Conservation (phyloP, 495 filamentous ascomycete genomes). For the Neurospora sp. region DNA sequence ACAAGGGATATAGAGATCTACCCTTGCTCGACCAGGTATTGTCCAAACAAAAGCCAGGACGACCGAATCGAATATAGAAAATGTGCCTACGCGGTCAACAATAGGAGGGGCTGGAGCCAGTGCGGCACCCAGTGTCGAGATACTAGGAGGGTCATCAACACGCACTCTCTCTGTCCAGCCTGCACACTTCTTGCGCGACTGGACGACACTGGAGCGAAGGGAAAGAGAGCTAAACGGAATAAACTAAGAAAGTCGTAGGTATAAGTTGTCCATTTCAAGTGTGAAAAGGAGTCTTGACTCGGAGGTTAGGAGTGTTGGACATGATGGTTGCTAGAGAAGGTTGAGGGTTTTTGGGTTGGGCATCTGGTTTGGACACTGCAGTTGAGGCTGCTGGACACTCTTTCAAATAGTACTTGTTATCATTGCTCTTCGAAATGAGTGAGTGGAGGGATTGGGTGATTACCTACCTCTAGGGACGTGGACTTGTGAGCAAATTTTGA, state of each 20-base stretch:
- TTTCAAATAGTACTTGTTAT: background rate
- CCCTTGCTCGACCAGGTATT: background rate
- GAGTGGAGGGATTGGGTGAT: background rate
- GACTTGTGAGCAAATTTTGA: no score
- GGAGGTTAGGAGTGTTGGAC: background rate
- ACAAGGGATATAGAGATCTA: background rate
- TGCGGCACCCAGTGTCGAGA: background rate
- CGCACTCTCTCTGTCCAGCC: background rate
- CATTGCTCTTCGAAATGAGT: background rate
- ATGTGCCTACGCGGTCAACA: background rate
- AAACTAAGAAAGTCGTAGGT: background rate
- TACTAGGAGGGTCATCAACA: background rate
- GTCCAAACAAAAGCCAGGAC: background rate
- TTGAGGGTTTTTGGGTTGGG: background rate
- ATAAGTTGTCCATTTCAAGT: background rate
- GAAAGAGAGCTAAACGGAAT: no score
- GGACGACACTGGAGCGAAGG: no score
- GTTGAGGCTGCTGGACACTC: background rate
- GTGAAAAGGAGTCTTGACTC: background rate
- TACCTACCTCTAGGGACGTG: background rate
- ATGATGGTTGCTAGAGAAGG: background rate
- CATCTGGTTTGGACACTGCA: background rate
- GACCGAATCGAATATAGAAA: background rate
- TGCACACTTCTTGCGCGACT: no score
- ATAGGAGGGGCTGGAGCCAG: background rate